Evolutionary conservation across 345 rosid genomes (phyloP), one percentile per base, ranked within the genome.

Genomic region (Geranium brycei): DNA sequence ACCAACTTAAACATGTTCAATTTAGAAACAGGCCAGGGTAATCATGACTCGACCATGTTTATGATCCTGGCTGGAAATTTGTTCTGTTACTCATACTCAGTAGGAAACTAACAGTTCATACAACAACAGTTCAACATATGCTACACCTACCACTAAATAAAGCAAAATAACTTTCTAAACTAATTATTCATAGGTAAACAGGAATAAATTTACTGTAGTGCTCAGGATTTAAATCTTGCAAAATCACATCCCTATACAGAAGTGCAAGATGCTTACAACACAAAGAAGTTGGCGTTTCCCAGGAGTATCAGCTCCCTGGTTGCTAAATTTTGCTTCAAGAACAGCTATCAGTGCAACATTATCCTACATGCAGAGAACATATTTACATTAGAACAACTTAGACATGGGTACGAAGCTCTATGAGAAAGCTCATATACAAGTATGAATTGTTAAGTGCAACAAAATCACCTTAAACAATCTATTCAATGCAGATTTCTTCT

Each of bases 211-310:
- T 13, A 8, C 3, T 47, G 14, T 8, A 7, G 7, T 35, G 3
- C 41, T 11, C 13, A 6, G 53, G 14, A 13, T 16, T 15, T 17
- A n/a, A n/a, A 57, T 16, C 18, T 16, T n/a, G 10, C 19, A 15
- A 57, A 35, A 35, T 35, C 41, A 35, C 41, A 4, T 4, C 41
- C 41, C 5, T 0, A 35, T 1, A 16, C 16, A 57, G 16, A 30
- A 58, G 15, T 28, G 17, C 18, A 73, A 40, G 17, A 31, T 64
- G 58, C 89, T 85, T 72, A 90, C 99, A 80, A 93, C 97, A 74
- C 95, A 93, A 68, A 90, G 91, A 70, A 93, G 91, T 69, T 90
- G 97, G 18, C 96, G 83, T 68, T 88, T 87, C 70, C 93, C 96
- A 64, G 83, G 90, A 81, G 66, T 81, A 59, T 95, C 97, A 72